phyloP scores from a whole-genome alignment of 345 rosid genomes.

The Eucalyptus pumila region DNA sequence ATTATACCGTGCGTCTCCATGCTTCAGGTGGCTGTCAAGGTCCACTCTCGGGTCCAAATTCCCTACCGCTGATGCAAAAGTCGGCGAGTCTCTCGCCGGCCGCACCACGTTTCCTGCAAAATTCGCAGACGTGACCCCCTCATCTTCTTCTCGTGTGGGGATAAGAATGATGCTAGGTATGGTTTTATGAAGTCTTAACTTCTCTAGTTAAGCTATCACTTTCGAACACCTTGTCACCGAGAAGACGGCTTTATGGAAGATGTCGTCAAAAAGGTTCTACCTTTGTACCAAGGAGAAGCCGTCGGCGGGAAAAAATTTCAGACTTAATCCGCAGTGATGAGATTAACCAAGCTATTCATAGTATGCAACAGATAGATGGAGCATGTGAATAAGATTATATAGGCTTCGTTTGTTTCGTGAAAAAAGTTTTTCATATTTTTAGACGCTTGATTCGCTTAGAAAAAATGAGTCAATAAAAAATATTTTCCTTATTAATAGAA shows the following conservation, averaged over 20 bases:
- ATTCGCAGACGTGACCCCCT: background rate
- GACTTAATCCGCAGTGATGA: background rate
- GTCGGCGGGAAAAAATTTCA: background rate
- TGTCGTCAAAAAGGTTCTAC: background rate
- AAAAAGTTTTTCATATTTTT: too few species aligned
- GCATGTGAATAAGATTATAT: background rate
- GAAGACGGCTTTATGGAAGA: background rate
- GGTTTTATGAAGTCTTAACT: background rate
- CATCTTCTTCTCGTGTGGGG: background rate
- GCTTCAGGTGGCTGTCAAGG: slow-evolving; percentile 15
- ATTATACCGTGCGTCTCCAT: slow-evolving; percentile 13
- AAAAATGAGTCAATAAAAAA: too few species aligned
- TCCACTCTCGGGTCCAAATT: slow-evolving; percentile 22
- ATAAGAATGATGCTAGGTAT: background rate
- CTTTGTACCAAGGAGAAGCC: background rate
- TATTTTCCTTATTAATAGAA: too few species aligned
- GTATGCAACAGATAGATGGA: background rate
- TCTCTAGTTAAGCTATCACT: background rate
- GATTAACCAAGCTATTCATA: background rate
- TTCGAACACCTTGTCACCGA: background rate
- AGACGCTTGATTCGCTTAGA: too few species aligned
- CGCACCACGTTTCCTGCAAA: slow-evolving; percentile 19
- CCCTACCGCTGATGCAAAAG: slow-evolving; percentile 26
- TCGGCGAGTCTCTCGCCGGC: slow-evolving; percentile 21
- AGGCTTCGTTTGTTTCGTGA: too few species aligned